Evolutionary conservation across 176 grass and related monocot genomes (phyloP), one percentile per base, ranked within the genome.

Genomic region (Juncus effusus): DNA sequence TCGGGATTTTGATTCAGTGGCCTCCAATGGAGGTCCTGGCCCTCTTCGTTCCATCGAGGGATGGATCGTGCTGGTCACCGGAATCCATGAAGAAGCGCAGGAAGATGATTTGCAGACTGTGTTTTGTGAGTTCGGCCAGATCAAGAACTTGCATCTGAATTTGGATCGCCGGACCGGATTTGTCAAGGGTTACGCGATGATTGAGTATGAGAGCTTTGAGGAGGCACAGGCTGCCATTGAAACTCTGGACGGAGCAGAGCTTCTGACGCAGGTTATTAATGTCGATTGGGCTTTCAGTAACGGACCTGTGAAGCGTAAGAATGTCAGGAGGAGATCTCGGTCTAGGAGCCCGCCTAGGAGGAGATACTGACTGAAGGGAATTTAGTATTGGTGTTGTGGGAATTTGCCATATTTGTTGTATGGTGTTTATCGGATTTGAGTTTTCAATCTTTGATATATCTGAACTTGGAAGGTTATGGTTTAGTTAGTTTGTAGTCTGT

Each of bases 131-230:
- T 95, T 65, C 50, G 90, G 90, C 39, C 83, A 90, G 70, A 82
- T 95, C 56, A 95, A 83, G 67, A 95, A 95, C 56, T 76, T 95
- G 80, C 90, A 95, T 84, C 79, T 95, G 74, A 95, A 95, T 79
- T 61, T 95, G 55, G 83, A 95, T 42, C 86, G 90, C 36, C 82
- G 90, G 38, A 86, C 90, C 65, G 90, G 90, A 84, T 95, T 86
- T 67, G 90, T 95, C 36, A 95, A 95, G 90, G 68, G 68, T 2
- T 72, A 72, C 28, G 68, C 54, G 4, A 13, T 72, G 14, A 72
- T 72, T 0, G 68, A 72, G 11, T 72, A 72, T 4, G 68, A 72
- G 68, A 42, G 13, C 3, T 72, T 42, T 36, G 68, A 72, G 39
- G 68, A 72, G 54, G 68, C 68, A 6, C 39, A 59, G 6, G 68